Evolutionary conservation across 768 basidiomycete genomes (phyloP).

Genomic region (Russula griseocarnosa): DNA sequence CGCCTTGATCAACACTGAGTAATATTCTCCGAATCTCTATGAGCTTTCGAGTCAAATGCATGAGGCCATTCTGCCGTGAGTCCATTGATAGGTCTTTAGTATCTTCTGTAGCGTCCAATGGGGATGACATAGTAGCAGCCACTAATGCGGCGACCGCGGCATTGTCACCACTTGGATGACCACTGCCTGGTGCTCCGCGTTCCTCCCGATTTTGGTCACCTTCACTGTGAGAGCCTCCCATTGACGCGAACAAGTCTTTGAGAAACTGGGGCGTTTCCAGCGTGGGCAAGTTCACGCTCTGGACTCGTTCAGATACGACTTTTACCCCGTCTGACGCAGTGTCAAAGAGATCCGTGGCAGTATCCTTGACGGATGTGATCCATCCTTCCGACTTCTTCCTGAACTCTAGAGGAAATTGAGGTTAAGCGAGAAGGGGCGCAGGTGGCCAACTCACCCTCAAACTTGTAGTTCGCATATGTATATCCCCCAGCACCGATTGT

Average conservation of each 20-base stretch:
- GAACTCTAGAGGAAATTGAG: conserved; percentile 48
- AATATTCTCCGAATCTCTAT: conserved; percentile 95
- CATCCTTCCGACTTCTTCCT: conserved; percentile 63
- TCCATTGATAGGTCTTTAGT: conserved; percentile 40
- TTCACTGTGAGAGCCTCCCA: conserved; percentile 25
- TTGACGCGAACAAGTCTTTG: conserved; percentile 53
- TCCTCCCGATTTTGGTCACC: conserved; percentile 37
- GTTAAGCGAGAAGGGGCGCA: background rate
- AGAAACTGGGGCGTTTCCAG: conserved; percentile 63
- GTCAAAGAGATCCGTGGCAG: conserved; percentile 65
- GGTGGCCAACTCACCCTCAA: conserved; percentile 64
- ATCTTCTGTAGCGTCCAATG: conserved; percentile 49
- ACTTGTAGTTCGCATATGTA: conserved; percentile 94
- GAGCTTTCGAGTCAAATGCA: conserved; percentile 90
- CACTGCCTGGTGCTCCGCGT: conserved; percentile 39
- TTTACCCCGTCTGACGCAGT: conserved; percentile 69
- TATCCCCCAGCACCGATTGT: conserved; percentile 88
- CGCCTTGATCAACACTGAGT: conserved; percentile 94
- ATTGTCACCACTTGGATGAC: conserved; percentile 50
- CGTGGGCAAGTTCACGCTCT: conserved; percentile 54
- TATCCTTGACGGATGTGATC: conserved; percentile 61
- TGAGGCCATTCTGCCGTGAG: conserved; percentile 71
- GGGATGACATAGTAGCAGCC: conserved; percentile 74
- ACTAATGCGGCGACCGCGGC: conserved; percentile 68
- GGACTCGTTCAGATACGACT: conserved; percentile 53